Evolutionary conservation across 1,139 yeast species (phyloP).

Genomic region (Hansenula sp.): DNA sequence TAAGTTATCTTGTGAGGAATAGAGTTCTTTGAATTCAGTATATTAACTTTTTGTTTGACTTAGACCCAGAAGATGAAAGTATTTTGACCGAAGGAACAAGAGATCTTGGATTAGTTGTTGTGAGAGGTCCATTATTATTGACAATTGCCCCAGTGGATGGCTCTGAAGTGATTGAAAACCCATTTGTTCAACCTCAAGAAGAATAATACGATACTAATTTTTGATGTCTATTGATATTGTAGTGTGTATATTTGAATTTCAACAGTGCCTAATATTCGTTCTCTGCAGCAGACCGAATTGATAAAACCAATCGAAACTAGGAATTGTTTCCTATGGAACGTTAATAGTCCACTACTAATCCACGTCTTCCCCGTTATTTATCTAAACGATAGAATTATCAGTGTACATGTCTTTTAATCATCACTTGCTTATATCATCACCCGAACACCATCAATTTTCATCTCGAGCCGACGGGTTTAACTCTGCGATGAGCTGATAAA

Average conservation of each 20-base stretch:
- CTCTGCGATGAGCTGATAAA: slow-evolving; percentile 3
- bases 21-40: background rate
- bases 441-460: background rate
- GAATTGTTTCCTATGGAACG: no score
- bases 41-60: slow-evolving; percentile 26
- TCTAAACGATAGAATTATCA: no score
- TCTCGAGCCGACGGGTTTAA: slow-evolving; percentile 1
- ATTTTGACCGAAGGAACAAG: slow-evolving; percentile 52
- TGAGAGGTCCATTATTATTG: slow-evolving; percentile 79
- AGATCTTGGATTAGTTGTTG: slow-evolving; percentile 70
- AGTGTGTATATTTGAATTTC: no score
- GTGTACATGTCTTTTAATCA: no score
- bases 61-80: slow-evolving; percentile 60
- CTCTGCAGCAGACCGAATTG: no score
- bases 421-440: no score
- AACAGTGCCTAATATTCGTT: no score
- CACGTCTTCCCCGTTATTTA: no score
- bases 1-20: slow-evolving; percentile 23
- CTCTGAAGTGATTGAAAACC: slow-evolving; percentile 72
- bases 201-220: background rate
- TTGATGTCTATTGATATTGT: background rate
- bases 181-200: slow-evolving; percentile 31
- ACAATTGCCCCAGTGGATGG: slow-evolving; percentile 87
- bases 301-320: no score
- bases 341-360: no score